Percentiles rank a stretch among this genome's conserved stretches.
These are phyloP conservation scores for Cordyceps cicadae DNA, from an alignment of 2,329 filamentous ascomycete genomes.

Conservation along the genomic window DNA sequence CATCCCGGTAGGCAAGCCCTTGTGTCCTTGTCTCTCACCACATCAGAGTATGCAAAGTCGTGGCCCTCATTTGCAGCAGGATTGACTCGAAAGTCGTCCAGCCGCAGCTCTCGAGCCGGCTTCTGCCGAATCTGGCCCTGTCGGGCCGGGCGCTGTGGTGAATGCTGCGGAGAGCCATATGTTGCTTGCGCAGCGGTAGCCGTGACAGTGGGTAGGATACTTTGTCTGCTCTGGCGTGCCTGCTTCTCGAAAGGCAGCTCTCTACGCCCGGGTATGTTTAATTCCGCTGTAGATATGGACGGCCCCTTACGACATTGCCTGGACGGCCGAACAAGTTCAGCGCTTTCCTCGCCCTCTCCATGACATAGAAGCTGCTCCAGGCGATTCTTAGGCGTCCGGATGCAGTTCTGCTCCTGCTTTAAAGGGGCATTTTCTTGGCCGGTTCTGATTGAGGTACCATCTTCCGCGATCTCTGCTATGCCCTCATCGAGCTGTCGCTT, in stretches of 20 bases:
- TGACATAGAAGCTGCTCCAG: slow-evolving; percentile 28
- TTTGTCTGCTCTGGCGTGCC: slow-evolving; percentile 1
- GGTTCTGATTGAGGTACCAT: slow-evolving; percentile 30
- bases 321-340: slow-evolving; percentile 20
- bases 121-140: slow-evolving; percentile 44
- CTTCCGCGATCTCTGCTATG: slow-evolving; percentile 40
- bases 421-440: slow-evolving; percentile 3
- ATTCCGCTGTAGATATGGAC: slow-evolving; percentile 16
- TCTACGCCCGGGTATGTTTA: slow-evolving; percentile 31
- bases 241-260: slow-evolving; percentile 32
- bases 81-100: slow-evolving; percentile 78
- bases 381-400: slow-evolving; percentile 19
- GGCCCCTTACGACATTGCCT: slow-evolving; percentile 17
- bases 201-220: neutral
- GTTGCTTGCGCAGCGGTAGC: neutral
- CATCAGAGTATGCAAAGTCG: slow-evolving; percentile 65
- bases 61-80: slow-evolving; percentile 61
- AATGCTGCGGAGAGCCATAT: slow-evolving; percentile 2
- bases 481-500: slow-evolving; percentile 25
- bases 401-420: slow-evolving; percentile 3
- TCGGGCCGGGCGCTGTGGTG: neutral
- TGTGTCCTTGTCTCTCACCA: slow-evolving; percentile 61
- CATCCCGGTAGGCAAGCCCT: slow-evolving; percentile 68
- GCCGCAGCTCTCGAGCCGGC: slow-evolving; percentile 46
- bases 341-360: slow-evolving; percentile 17